Conservation (phyloP, 2,329 filamentous ascomycete species). For the Trichoderma koningiopsis region DNA sequence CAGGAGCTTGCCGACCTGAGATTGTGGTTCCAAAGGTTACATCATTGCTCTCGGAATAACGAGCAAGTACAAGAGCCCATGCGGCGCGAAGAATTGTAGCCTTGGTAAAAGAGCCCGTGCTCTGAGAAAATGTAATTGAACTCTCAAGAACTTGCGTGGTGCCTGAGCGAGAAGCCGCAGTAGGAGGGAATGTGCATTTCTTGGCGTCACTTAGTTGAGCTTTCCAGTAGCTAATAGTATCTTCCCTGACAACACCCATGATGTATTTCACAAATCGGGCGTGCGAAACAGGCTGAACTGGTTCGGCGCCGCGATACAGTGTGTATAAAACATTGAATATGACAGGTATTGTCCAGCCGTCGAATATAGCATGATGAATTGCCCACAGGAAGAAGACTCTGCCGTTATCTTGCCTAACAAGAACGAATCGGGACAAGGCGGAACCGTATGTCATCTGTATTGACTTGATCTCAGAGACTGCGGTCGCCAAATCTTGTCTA, state of each 20-base stretch:
- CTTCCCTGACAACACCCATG: not conserved
- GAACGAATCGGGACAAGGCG: slow-evolving; percentile 6
- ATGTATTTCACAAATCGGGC: slow-evolving; percentile 28
- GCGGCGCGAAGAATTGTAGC: slow-evolving; percentile 33
- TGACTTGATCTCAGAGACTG: not conserved
- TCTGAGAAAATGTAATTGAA: slow-evolving; percentile 3
- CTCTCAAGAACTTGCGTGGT: not conserved
- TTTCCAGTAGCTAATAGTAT: slow-evolving; percentile 14
- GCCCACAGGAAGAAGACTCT: slow-evolving; percentile 29
- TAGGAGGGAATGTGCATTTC: slow-evolving; percentile 21
- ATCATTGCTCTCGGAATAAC: slow-evolving; percentile 29
- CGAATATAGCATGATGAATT: slow-evolving; percentile 33
- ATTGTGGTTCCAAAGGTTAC: slow-evolving; percentile 35
- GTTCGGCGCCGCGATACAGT: slow-evolving; percentile 19
- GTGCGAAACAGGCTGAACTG: slow-evolving; percentile 18
- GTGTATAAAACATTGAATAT: slow-evolving; percentile 1
- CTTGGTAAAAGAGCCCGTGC: slow-evolving; percentile 17
- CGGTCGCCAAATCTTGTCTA: not conserved
- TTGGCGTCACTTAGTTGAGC: slow-evolving; percentile 13
- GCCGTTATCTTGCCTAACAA: slow-evolving; percentile 3
- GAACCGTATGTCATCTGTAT: slow-evolving; percentile 22
- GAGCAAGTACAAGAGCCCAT: slow-evolving; percentile 33
- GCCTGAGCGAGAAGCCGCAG: not conserved
- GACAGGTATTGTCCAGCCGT: slow-evolving; percentile 29
- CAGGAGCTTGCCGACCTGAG: slow-evolving; percentile 35